These are phyloP conservation scores for Wickerhamiella azymoides DNA, from an alignment of 805 yeast genomes.

Conservation along the genomic window DNA sequence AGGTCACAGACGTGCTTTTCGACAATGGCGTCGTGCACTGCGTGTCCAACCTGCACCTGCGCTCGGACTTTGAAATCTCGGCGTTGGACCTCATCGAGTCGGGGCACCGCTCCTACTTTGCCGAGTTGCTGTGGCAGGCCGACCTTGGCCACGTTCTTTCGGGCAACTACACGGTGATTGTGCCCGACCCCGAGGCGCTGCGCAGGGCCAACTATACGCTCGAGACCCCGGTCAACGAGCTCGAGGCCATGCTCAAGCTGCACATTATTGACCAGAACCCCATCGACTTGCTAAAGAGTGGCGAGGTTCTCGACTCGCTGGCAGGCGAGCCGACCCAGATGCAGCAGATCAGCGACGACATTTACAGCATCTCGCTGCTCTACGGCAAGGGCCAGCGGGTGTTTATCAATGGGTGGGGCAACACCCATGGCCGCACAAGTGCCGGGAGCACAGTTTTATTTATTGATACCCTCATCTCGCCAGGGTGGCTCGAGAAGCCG, in stretches of 20 bases:
- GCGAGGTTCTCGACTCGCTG: slow-evolving; percentile 18
- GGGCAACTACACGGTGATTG: slow-evolving; percentile 44
- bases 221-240: slow-evolving; percentile 23
- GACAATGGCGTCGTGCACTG: slow-evolving; percentile 79
- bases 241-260: slow-evolving; percentile 36
- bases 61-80: slow-evolving; percentile 39
- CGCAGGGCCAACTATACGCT: slow-evolving; percentile 36
- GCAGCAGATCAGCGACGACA: slow-evolving; percentile 13
- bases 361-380: slow-evolving; percentile 11
- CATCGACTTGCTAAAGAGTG: slow-evolving; percentile 14
- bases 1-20: slow-evolving; percentile 51
- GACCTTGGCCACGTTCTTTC: slow-evolving; percentile 27
- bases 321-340: slow-evolving; percentile 19
- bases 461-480: slow-evolving; percentile 23
- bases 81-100: slow-evolving; percentile 42
- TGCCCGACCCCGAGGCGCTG: slow-evolving; percentile 54
- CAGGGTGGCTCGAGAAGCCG: slow-evolving; percentile 23
- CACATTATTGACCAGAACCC: slow-evolving; percentile 58
- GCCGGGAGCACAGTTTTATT: slow-evolving; percentile 22
- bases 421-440: slow-evolving; percentile 14
- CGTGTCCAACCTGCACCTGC: slow-evolving; percentile 41
- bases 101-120: slow-evolving; percentile 35
- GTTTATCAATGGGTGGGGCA: slow-evolving; percentile 16
- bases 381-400: slow-evolving; percentile 21
- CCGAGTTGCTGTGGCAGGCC: slow-evolving; percentile 29